These are phyloP conservation scores for Schwanniomyces polymorphus DNA, from an alignment of 805 yeast species.

Conservation along the genomic window DNA sequence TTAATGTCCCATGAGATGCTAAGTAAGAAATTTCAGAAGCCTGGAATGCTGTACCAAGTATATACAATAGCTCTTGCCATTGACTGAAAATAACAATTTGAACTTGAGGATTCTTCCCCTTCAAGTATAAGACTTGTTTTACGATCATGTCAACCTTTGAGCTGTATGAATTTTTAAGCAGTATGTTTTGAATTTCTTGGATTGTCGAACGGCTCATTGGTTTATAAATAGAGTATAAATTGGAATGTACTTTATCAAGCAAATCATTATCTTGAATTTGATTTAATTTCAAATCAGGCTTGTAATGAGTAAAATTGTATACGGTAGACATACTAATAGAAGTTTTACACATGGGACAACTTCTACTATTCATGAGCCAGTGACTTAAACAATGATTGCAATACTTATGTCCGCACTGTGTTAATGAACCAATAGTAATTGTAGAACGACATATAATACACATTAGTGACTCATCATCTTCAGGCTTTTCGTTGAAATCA, in stretches of 20 bases:
- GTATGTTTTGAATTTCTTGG: conserved; percentile 40
- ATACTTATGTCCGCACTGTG: conserved; percentile 90
- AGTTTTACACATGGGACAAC: conserved; percentile 84
- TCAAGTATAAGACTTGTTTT: conserved; percentile 66
- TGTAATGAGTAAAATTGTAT: conserved; percentile 67
- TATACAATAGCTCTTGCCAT: conserved; percentile 72
- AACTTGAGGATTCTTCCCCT: conserved; percentile 54
- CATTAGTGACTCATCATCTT: conserved; percentile 37
- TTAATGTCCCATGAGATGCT: conserved; percentile 48
- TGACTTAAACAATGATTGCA: conserved; percentile 76
- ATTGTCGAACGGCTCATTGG: conserved; percentile 43
- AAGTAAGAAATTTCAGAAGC: conserved; percentile 57
- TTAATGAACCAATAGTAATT: conserved; percentile 73
- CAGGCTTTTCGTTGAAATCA: conserved; percentile 4
- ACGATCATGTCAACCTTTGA: conserved; percentile 85
- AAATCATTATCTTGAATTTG: conserved; percentile 27
- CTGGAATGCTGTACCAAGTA: conserved; percentile 65
- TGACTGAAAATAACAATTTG: conserved; percentile 91
- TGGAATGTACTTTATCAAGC: conserved; percentile 1
- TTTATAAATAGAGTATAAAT: conserved; percentile 43
- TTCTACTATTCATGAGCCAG: conserved; percentile 61
- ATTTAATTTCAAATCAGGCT: conserved; percentile 51
- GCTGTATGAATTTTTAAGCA: conserved; percentile 55
- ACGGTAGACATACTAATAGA: conserved; percentile 49
- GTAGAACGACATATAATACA: conserved; percentile 80